These are phyloP conservation scores for Pythium aquatile DNA, from an alignment of 352 stramenopile species.

Conservation along the genomic window DNA sequence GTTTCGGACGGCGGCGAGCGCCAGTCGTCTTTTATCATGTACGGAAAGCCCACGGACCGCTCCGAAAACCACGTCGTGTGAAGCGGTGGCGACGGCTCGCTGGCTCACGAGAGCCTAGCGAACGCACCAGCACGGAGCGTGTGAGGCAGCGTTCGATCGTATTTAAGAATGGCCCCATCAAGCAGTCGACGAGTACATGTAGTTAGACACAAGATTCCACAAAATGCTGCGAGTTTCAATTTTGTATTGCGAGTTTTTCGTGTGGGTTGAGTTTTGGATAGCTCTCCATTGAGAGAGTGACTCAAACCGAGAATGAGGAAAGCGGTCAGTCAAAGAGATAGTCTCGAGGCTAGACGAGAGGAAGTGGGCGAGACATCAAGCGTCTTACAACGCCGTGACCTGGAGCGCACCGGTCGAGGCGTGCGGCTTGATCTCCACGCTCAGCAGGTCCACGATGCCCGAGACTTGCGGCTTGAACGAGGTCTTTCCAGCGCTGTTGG, in stretches of 20 bases:
- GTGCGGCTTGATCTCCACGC: slow-evolving; percentile 56
- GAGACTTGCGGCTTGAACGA: slow-evolving; percentile 56
- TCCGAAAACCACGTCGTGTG: slow-evolving; percentile 26
- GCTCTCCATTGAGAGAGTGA: not conserved
- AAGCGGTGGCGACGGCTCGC: not conserved
- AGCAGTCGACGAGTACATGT: not conserved
- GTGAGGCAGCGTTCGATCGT: slow-evolving; percentile 4
- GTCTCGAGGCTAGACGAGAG: not conserved
- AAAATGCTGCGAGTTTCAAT: slow-evolving; percentile 3
- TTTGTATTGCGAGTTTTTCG: slow-evolving; percentile 13
- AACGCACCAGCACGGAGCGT: not conserved
- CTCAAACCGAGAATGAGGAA: not conserved
- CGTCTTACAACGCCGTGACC: slow-evolving; percentile 34
- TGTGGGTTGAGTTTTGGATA: not conserved
- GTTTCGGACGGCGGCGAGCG: slow-evolving; percentile 38
- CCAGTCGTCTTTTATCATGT: slow-evolving; percentile 71
- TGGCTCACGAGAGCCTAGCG: not conserved
- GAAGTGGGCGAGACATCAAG: not conserved
- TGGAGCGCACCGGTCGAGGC: slow-evolving; percentile 34
- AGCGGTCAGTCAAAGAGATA: not conserved
- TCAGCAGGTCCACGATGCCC: slow-evolving; percentile 55
- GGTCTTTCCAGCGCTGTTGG: slow-evolving; percentile 30
- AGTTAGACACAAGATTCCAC: not conserved
- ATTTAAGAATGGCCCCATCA: slow-evolving; percentile 8
- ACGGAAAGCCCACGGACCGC: slow-evolving; percentile 36